Base-by-base conservation (phyloP, 129 eudicot genomes). In the Rutidosis leptorrhynchoides region DNA sequence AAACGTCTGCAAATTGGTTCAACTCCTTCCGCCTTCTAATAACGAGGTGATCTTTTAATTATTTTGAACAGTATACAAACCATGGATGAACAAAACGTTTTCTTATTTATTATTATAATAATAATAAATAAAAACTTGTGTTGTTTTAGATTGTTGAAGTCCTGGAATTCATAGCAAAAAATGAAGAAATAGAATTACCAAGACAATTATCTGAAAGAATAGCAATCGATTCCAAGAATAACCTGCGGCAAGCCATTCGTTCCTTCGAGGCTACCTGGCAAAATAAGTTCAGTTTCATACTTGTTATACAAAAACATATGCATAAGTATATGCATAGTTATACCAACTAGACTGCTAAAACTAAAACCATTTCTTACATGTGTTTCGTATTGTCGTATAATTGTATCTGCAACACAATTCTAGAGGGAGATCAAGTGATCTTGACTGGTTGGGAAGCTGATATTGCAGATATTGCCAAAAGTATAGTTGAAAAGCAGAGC, bases 371-470 rank as follows among this genome's bases (percentile, higher is more conserved):
- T n/a, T n/a, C 71, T 49, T 49, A 66, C 40, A 28, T 33, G 48
- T 35, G 53, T 25, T 62, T 51, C 17, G 19, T 73, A 54, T 61
- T 22, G 24, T 17, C 26, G 51, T 32, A 68, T 26, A 77, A 78
- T 73, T 69, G n/a, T 58, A 74, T 57, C 14, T 68, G 69, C 73
- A 78, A 74, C 65, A 33, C 89, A 6, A 54, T 54, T 28, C 63
- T 89, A 74, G 80, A 37, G 67, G 96, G 60, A 72, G 93, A 83
- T 67, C 83, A 81, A 45, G 79, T 65, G 52, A 81, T 85, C 74
- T 74, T 76, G 83, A 85, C 90, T 7, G 94, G 96, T 3, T 89
- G 96, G 96, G 96, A 89, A 81, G 85, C 74, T 46, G 84, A 82
- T 71, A 85, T 89, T 64, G 87, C 84, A 58, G 46, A 63, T 14